phyloP scores from a whole-genome alignment of 495 filamentous ascomycete genomes.

The Copromyces sp. region DNA sequence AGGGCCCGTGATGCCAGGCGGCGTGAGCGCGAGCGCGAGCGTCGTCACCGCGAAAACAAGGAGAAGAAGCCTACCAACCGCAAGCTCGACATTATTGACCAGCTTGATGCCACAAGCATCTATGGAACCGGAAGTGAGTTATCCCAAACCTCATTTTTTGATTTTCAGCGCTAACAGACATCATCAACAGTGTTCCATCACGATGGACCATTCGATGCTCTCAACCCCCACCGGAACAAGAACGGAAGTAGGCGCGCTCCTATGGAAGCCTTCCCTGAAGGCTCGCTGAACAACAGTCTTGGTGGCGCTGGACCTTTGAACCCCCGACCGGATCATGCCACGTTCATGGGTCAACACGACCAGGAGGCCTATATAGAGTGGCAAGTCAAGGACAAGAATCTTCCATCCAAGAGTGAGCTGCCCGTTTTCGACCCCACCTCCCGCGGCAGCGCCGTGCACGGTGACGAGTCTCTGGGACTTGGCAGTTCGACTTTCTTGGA shows the following conservation, averaged over 20 bases:
- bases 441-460: slow-evolving; percentile 62
- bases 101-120: slow-evolving; percentile 93
- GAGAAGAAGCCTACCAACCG: slow-evolving; percentile 48
- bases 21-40: slow-evolving; percentile 65
- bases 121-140: slow-evolving; percentile 87
- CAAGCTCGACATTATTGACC: slow-evolving; percentile 88
- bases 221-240: slow-evolving; percentile 90
- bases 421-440: slow-evolving; percentile 41
- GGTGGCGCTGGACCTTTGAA: slow-evolving; percentile 83
- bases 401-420: slow-evolving; percentile 26
- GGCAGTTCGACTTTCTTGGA: slow-evolving; percentile 96
- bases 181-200: slow-evolving; percentile 78
- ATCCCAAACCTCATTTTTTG: neutral
- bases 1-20: slow-evolving; percentile 61
- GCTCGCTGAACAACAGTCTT: slow-evolving; percentile 81
- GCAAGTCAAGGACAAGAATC: slow-evolving; percentile 23
- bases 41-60: slow-evolving; percentile 49
- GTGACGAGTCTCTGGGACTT: slow-evolving; percentile 71
- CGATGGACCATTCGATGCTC: slow-evolving; percentile 96
- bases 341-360: slow-evolving; percentile 66
- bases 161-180: slow-evolving; percentile 2
- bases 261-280: slow-evolving; percentile 93
- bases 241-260: slow-evolving; percentile 69
- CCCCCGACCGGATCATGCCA: slow-evolving; percentile 67
- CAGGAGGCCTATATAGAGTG: slow-evolving; percentile 85